These are phyloP conservation scores for Hygrocybe coccinea DNA, from an alignment of 768 basidiomycete genomes.

Conservation along the genomic window DNA sequence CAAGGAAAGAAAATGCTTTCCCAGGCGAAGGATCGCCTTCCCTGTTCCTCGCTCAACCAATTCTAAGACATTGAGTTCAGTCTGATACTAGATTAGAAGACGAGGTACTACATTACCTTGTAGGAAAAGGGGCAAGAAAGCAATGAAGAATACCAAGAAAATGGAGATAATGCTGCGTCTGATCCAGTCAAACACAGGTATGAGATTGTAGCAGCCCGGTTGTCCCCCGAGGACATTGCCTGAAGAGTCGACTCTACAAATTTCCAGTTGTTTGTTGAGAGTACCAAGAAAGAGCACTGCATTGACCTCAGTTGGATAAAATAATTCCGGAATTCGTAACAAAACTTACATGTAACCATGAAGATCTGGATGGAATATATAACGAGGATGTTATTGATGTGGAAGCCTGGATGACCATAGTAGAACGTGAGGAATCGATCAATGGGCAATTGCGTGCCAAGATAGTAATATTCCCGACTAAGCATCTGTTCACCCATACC, in stretches of 20 bases:
- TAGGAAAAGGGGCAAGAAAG: slow-evolving; percentile 92
- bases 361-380: slow-evolving; percentile 97
- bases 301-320: slow-evolving; percentile 10
- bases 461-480: slow-evolving; percentile 97
- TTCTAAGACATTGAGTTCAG: slow-evolving; percentile 46
- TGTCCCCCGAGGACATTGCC: slow-evolving; percentile 80
- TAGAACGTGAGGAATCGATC: slow-evolving; percentile 99
- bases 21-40: slow-evolving; percentile 87
- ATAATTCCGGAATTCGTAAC: slow-evolving; percentile 1
- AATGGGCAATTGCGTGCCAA: slow-evolving; percentile 95
- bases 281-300: slow-evolving; percentile 92
- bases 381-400: slow-evolving; percentile 99
- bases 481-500: slow-evolving; percentile 99
- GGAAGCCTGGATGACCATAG: slow-evolving; percentile 99
- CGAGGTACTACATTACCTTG: slow-evolving; percentile 61
- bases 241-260: slow-evolving; percentile 80
- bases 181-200: slow-evolving; percentile 97
- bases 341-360: slow-evolving; percentile 82
- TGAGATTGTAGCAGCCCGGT: slow-evolving; percentile 91
- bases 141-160: slow-evolving; percentile 98
- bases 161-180: slow-evolving; percentile 94
- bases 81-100: not conserved
- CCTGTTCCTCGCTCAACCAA: slow-evolving; percentile 94
- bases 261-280: slow-evolving; percentile 85
- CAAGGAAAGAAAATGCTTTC: slow-evolving; percentile 93